Conservation (phyloP, 805 yeast genomes). For the Candida loeiensis region DNA sequence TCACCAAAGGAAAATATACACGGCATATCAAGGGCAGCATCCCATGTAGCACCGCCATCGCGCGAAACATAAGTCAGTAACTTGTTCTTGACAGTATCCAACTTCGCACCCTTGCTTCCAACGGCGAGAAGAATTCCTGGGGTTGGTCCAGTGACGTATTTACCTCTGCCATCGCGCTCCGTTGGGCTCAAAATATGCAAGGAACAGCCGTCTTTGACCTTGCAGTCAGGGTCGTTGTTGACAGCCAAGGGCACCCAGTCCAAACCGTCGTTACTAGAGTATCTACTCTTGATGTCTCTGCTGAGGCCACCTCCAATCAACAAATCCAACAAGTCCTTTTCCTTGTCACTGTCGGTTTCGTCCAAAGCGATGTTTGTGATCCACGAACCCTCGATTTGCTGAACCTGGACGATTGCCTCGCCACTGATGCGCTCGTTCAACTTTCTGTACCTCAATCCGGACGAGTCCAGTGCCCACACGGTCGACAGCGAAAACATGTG, state of each 20-base stretch:
- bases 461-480: conserved; percentile 52
- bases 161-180: conserved; percentile 40
- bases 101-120: conserved; percentile 29
- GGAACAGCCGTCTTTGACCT: conserved; percentile 46
- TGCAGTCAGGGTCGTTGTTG: conserved; percentile 43
- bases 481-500: conserved; percentile 24
- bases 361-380: conserved; percentile 40
- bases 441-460: conserved; percentile 49
- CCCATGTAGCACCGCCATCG: conserved; percentile 80
- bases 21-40: conserved; percentile 48
- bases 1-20: conserved; percentile 65
- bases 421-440: conserved; percentile 42
- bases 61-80: conserved; percentile 58
- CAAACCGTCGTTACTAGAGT: conserved; percentile 51
- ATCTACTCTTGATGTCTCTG: conserved; percentile 27
- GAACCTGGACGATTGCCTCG: conserved; percentile 44
- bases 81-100: conserved; percentile 14
- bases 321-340: conserved; percentile 24
- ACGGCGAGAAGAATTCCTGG: conserved; percentile 45
- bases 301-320: conserved; percentile 18
- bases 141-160: conserved; percentile 47
- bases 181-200: conserved; percentile 35
- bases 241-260: conserved; percentile 50
- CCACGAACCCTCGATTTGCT: conserved; percentile 60
- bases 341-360: conserved; percentile 7